phyloP scores from a whole-genome alignment of 768 basidiomycete species.

The Leccinum broughii region DNA sequence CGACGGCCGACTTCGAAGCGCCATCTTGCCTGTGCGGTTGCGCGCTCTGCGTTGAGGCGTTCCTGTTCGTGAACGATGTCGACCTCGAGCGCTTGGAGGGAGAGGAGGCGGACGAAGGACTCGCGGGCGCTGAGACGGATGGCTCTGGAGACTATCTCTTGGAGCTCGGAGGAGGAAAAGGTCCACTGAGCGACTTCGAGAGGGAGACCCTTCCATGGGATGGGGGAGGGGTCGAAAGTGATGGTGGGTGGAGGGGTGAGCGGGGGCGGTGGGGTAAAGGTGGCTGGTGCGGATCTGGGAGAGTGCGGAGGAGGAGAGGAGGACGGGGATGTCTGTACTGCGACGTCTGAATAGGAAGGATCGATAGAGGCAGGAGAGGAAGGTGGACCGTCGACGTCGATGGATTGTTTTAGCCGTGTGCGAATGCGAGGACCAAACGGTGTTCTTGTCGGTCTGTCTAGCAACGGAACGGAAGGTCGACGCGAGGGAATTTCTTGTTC shows the following conservation, averaged over 20 bases:
- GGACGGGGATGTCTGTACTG: conserved; percentile 36
- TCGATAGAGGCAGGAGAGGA: background rate
- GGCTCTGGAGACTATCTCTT: conserved; percentile 68
- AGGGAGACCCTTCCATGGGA: conserved; percentile 59
- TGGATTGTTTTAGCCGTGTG: conserved; percentile 13
- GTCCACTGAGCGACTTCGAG: conserved; percentile 66
- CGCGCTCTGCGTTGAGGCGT: conserved; percentile 50
- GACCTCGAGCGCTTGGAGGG: conserved; percentile 59
- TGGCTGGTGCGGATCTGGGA: conserved; percentile 7
- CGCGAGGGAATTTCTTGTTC: conserved; percentile 1
- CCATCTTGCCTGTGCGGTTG: conserved; percentile 61
- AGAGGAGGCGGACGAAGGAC: conserved; percentile 69
- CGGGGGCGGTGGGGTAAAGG: conserved; percentile 30
- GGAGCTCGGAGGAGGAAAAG: conserved; percentile 53
- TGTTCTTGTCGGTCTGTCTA: conserved; percentile 25
- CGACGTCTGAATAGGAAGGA: background rate
- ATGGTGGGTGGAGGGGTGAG: conserved; percentile 49
- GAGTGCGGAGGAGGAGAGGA: no score
- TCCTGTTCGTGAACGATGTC: conserved; percentile 59
- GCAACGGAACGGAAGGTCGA: conserved; percentile 11
- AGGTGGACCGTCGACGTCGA: conserved; percentile 1
- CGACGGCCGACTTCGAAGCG: conserved; percentile 66
- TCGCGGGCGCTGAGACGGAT: conserved; percentile 69
- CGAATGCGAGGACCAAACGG: conserved; percentile 27
- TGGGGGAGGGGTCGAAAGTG: conserved; percentile 56